Percentiles rank a stretch among this genome's conserved stretches.
Conservation (phyloP, 106 monocot genomes). For the Acorus gramineus region DNA sequence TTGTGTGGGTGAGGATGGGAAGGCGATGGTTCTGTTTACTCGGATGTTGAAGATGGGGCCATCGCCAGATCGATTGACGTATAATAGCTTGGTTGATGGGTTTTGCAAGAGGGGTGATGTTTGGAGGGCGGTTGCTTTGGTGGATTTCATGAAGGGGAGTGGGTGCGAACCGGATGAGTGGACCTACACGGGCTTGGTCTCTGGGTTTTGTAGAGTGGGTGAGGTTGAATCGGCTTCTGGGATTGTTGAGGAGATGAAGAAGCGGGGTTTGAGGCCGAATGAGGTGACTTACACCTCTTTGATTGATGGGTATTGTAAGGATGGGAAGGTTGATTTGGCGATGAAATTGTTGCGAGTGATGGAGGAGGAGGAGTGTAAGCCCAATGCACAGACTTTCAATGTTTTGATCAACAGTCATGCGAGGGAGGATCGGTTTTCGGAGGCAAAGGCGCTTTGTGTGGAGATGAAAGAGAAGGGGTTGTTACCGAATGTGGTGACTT, state of each 20-base stretch:
- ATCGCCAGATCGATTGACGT: slow-evolving; percentile 48
- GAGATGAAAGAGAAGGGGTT: slow-evolving; percentile 34
- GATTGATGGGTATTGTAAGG: slow-evolving; percentile 76
- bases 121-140: slow-evolving; percentile 49
- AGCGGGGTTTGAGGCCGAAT: slow-evolving; percentile 42
- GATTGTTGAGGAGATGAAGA: slow-evolving; percentile 47
- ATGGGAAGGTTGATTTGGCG: slow-evolving; percentile 49
- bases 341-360: slow-evolving; percentile 41
- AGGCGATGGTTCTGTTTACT: slow-evolving; percentile 62
- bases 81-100: slow-evolving; percentile 67
- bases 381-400: slow-evolving; percentile 62
- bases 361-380: slow-evolving; percentile 41
- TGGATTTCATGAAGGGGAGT: slow-evolving; percentile 63
- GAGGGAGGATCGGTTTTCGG: slow-evolving; percentile 44
- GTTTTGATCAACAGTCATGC: slow-evolving; percentile 57
- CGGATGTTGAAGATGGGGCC: slow-evolving; percentile 57
- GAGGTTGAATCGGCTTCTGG: slow-evolving; percentile 49
- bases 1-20: slow-evolving; percentile 28
- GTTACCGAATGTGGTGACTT: slow-evolving; percentile 69
- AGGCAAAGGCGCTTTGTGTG: slow-evolving; percentile 27
- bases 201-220: slow-evolving; percentile 53
- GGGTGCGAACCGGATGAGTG: slow-evolving; percentile 60
- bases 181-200: slow-evolving; percentile 66
- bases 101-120: slow-evolving; percentile 58
- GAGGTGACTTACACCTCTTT: slow-evolving; percentile 57